A percentile compares a stretch with the other conserved stretches of the same genome.
Evolutionary conservation across 768 basidiomycete species (phyloP).

Genomic region (Solioccasus polychromus): DNA sequence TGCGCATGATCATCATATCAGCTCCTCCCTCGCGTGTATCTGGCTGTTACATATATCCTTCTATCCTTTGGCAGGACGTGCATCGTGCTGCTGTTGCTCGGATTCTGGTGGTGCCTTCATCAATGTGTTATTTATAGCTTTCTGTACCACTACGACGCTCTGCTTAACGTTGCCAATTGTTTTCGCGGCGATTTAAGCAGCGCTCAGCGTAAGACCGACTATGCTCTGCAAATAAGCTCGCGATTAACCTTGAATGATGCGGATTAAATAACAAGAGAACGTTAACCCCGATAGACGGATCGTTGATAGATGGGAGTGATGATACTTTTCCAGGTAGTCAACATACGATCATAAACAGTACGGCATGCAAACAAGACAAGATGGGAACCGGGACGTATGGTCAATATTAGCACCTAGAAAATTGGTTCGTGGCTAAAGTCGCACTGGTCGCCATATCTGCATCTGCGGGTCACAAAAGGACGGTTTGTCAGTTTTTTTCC

Average conservation of each 20-base stretch:
- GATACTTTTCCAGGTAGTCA: constrained; percentile 10
- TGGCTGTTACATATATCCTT: constrained; percentile 30
- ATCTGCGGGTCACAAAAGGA: constrained; percentile 61
- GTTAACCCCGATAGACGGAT: no score
- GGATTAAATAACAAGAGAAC: no score
- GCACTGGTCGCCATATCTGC: constrained; percentile 86
- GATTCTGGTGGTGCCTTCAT: constrained; percentile 24
- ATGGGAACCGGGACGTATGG: neutral
- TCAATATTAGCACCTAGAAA: constrained; percentile 23
- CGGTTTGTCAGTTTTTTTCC: constrained; percentile 35
- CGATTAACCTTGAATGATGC: constrained; percentile 13
- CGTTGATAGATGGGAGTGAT: no score
- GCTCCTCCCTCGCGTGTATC: constrained; percentile 9
- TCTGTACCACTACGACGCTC: constrained; percentile 32
- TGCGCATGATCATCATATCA: constrained; percentile 19
- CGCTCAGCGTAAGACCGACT: neutral
- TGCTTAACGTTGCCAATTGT: constrained; percentile 17
- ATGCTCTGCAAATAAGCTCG: constrained; percentile 10
- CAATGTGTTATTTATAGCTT: constrained; percentile 36
- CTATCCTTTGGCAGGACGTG: constrained; percentile 27
- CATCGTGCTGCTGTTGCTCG: constrained; percentile 21
- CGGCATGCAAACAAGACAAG: constrained; percentile 10
- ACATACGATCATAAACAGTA: constrained; percentile 16
- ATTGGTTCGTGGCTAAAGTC: constrained; percentile 72
- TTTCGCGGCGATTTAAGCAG: constrained; percentile 7